These are phyloP conservation scores for Naematelia encephala DNA, from an alignment of 768 basidiomycete genomes.

Conservation along the genomic window DNA sequence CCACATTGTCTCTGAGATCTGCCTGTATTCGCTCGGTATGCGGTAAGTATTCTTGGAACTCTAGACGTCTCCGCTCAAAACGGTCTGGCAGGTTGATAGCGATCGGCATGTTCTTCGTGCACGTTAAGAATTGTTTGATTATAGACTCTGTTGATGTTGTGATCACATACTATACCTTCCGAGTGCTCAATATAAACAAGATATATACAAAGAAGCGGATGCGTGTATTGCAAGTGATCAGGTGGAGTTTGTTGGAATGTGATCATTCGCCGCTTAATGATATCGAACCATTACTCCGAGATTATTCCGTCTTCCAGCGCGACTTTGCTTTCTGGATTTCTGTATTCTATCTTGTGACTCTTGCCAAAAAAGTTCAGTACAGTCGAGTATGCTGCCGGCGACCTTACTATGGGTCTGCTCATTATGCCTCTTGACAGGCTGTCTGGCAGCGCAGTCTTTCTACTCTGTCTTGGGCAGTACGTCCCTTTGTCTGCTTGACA, in stretches of 20 bases:
- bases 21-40: constrained; percentile 30
- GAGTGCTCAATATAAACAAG: neutral
- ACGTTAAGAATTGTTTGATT: neutral
- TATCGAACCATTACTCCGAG: neutral
- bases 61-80: constrained; percentile 18
- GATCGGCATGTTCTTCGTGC: neutral
- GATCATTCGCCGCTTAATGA: neutral
- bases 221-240: too few species aligned
- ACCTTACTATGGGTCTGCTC: constrained; percentile 25
- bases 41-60: constrained; percentile 35
- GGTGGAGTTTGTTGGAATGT: neutral
- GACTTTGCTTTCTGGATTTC: neutral
- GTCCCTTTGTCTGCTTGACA: constrained; percentile 41
- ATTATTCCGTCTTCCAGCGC: neutral
- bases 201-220: neutral
- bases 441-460: constrained; percentile 40
- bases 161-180: neutral
- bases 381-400: constrained; percentile 26
- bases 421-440: constrained; percentile 28
- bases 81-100: neutral
- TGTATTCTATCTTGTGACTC: neutral
- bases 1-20: constrained; percentile 32
- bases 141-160: neutral
- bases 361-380: neutral
- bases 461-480: constrained; percentile 80